A percentile compares a stretch with the other conserved stretches of the same genome.
Evolutionary conservation across 257 asterid genomes (phyloP).

Genomic region (Rehmannia glutinosa): DNA sequence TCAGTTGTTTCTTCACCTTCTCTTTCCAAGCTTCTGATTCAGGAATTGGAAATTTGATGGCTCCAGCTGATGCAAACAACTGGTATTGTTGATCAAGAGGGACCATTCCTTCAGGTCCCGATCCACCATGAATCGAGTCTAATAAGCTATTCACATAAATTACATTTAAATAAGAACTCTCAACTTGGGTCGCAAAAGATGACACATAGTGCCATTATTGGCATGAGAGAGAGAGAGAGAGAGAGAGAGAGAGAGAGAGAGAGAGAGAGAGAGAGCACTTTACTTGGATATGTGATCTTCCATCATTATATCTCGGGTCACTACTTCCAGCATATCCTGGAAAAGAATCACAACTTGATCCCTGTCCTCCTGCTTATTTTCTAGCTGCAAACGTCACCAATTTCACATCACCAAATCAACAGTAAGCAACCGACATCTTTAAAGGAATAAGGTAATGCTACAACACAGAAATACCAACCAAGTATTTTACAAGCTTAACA

Average conservation of each 20-base stretch:
- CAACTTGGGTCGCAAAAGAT: background rate
- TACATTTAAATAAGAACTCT: slow-evolving; percentile 17
- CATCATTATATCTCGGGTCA: slow-evolving; percentile 86
- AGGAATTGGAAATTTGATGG: slow-evolving; percentile 77
- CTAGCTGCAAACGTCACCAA: slow-evolving; percentile 49
- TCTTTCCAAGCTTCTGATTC: slow-evolving; percentile 96
- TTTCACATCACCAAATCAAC: slow-evolving; percentile 4
- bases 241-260: too few species aligned
- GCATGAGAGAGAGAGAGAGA: too few species aligned
- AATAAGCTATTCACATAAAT: slow-evolving; percentile 47
- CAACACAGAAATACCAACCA: slow-evolving; percentile 46
- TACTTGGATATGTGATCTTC: slow-evolving; percentile 84
- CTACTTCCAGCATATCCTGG: slow-evolving; percentile 97
- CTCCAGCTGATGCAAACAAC: slow-evolving; percentile 93
- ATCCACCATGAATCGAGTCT: slow-evolving; percentile 75
- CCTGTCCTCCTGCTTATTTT: slow-evolving; percentile 74
- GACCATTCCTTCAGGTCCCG: slow-evolving; percentile 69
- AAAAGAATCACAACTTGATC: slow-evolving; percentile 43
- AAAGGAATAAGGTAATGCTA: background rate
- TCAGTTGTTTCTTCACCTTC: slow-evolving; percentile 43
- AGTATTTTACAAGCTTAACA: slow-evolving; percentile 73
- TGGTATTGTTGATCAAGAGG: slow-evolving; percentile 89
- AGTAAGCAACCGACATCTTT: background rate
- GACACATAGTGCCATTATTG: background rate
- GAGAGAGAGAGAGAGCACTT: too few species aligned